Conservation (phyloP, 2,329 filamentous ascomycete genomes). For the Fusarium oxysporum region DNA sequence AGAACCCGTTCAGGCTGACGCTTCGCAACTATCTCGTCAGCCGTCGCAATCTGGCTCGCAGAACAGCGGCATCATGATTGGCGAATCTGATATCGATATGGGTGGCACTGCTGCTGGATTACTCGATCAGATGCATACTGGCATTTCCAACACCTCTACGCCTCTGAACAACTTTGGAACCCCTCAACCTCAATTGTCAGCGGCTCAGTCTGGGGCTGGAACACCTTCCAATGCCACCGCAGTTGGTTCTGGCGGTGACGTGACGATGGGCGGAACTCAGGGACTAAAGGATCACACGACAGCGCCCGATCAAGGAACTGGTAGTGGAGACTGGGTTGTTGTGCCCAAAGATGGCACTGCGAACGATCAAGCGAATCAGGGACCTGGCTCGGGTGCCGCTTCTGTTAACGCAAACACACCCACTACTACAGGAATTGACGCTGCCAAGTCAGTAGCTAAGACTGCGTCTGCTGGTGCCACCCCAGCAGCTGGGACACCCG, state of each 20-base stretch:
- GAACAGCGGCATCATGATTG: slow-evolving; percentile 65
- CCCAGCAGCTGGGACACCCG: slow-evolving; percentile 49
- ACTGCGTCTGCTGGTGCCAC: slow-evolving; percentile 38
- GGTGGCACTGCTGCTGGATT: slow-evolving; percentile 71
- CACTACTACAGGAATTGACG: slow-evolving; percentile 32
- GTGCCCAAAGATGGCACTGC: slow-evolving; percentile 71
- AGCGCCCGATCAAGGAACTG: slow-evolving; percentile 63
- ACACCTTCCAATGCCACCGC: slow-evolving; percentile 66
- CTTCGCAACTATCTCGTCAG: slow-evolving; percentile 61
- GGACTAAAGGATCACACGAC: slow-evolving; percentile 53
- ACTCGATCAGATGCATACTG: slow-evolving; percentile 76
- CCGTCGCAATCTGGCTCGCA: slow-evolving; percentile 67
- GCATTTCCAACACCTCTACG: slow-evolving; percentile 69
- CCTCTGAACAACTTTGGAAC: slow-evolving; percentile 70
- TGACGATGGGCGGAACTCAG: slow-evolving; percentile 66
- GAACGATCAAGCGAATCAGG: slow-evolving; percentile 47
- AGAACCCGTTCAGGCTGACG: slow-evolving; percentile 53
- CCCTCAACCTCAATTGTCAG: slow-evolving; percentile 69
- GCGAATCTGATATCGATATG: slow-evolving; percentile 74
- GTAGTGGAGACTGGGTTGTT: slow-evolving; percentile 78
- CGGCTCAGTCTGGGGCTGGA: slow-evolving; percentile 65
- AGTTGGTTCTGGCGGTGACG: slow-evolving; percentile 55
- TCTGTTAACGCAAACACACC: slow-evolving; percentile 49
- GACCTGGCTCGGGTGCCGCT: slow-evolving; percentile 23
- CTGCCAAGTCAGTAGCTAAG: slow-evolving; percentile 37